Evolutionary conservation across 768 basidiomycete species (phyloP), one percentile per base, ranked within the genome.

Genomic region (Neoboletus subvelutipes): DNA sequence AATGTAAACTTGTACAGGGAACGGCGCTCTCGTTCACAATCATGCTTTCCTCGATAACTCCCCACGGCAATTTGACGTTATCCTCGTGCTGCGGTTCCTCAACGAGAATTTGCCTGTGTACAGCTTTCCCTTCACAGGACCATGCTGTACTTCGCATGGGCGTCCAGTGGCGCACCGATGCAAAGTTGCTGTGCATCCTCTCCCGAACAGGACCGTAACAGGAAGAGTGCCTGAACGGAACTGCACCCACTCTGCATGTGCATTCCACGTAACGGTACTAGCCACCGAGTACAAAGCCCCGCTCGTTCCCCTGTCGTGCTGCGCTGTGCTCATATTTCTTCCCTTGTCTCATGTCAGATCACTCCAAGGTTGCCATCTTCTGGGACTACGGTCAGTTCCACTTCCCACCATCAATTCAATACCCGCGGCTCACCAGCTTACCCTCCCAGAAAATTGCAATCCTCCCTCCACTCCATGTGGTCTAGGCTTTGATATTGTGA

Each of bases 331-430:
- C 55, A 50, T 59, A 43, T 57, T 55, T 28, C 60, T 50, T 40
- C 43, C 33, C 60, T 52, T 49, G 56, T 61, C 49, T 50, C 59
- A 78, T 78, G 77, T 67, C 68, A 49, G 64, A 71, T 58, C 64
- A 65, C 24, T 57, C 66, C 39, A 66, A 72, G 29, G 80, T 81
- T 48, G 78, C 78, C 48, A 73, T 81, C 41, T 81, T 74, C 33
- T 73, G 72, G 72, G 72, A 73, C 57, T 73, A 75, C 43, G 72
- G 72, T 73, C 40, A 29, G 72, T 60, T 5, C 31, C 40, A 29
- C 73, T 60, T 5, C 31, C 15, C 36, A 11, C 29, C 45, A 18
- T 55, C 45, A 18, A 18, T 17, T 31, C 45, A 17, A 24, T 17
- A 1, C 2, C 39, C 28, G n/a, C 29, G 31, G 17, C 60, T 60